Conservation (phyloP, 2,329 filamentous ascomycete genomes). For the Cercospora sp. region DNA sequence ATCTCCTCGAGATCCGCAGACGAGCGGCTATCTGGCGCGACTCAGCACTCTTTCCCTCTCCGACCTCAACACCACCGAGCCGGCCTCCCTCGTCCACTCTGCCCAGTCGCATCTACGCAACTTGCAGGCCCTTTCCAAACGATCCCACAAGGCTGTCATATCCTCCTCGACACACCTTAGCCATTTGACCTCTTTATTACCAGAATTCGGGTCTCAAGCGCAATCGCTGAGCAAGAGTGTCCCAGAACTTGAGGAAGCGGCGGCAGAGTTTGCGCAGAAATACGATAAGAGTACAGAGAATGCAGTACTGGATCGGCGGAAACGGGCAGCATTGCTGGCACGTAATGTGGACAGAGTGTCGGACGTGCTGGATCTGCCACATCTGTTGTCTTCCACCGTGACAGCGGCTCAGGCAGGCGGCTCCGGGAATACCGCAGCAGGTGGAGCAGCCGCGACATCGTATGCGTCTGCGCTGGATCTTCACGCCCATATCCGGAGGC, state of each 20-base stretch:
- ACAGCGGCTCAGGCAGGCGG: slow-evolving; percentile 49
- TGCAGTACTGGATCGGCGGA: slow-evolving; percentile 67
- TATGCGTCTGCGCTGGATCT: slow-evolving; percentile 90
- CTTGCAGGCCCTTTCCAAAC: slow-evolving; percentile 83
- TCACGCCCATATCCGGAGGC: slow-evolving; percentile 85
- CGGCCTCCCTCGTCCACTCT: slow-evolving; percentile 74
- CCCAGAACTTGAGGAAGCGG: slow-evolving; percentile 75
- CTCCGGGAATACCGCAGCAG: slow-evolving; percentile 51
- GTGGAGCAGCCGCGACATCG: slow-evolving; percentile 52
- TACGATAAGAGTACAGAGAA: slow-evolving; percentile 72
- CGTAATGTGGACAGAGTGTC: slow-evolving; percentile 86
- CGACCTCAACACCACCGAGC: slow-evolving; percentile 72
- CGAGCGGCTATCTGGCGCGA: slow-evolving; percentile 71
- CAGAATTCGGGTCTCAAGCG: slow-evolving; percentile 65
- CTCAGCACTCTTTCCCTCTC: slow-evolving; percentile 75
- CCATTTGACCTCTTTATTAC: slow-evolving; percentile 71
- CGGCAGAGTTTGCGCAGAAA: slow-evolving; percentile 76
- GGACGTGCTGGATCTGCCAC: slow-evolving; percentile 87
- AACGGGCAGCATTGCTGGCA: slow-evolving; percentile 76
- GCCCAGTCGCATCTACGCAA: slow-evolving; percentile 79
- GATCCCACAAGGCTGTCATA: slow-evolving; percentile 83
- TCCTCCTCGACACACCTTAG: slow-evolving; percentile 75
- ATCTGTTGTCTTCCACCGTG: slow-evolving; percentile 78
- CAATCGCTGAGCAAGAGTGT: slow-evolving; percentile 69
- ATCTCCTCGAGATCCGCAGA: slow-evolving; percentile 53